phyloP scores from a whole-genome alignment of 768 basidiomycete species.

The Mycena sanguinolenta region DNA sequence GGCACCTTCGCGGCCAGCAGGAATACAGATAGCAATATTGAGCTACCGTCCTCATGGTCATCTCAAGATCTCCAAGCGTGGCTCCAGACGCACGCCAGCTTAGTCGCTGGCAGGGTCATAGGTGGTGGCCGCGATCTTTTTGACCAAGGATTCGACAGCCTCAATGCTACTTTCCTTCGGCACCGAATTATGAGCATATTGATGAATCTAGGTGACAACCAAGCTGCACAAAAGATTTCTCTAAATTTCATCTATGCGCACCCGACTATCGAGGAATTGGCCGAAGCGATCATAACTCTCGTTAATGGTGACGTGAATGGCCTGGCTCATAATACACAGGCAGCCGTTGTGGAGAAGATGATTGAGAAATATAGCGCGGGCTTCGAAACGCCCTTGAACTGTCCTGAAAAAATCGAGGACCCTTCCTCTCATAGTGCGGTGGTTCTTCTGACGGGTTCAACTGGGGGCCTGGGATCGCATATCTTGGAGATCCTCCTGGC shows the following conservation, averaged over 20 bases:
- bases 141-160: constrained; percentile 51
- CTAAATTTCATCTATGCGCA: constrained; percentile 61
- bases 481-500: too few species aligned
- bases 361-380: too few species aligned
- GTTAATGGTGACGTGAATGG: constrained; percentile 16
- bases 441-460: too few species aligned
- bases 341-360: background rate
- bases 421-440: too few species aligned
- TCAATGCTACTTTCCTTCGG: constrained; percentile 53
- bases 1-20: constrained; percentile 35
- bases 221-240: constrained; percentile 35
- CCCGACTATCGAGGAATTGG: constrained; percentile 50
- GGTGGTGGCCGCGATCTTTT: constrained; percentile 42
- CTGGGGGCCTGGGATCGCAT: too few species aligned
- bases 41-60: constrained; percentile 34
- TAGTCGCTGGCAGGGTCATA: constrained; percentile 27
- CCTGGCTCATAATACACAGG: background rate
- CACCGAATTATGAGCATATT: constrained; percentile 51
- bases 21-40: constrained; percentile 20
- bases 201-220: constrained; percentile 43
- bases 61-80: constrained; percentile 31
- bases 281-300: constrained; percentile 42
- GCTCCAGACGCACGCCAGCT: constrained; percentile 39
- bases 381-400: too few species aligned
- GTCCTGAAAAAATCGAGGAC: too few species aligned